A percentile compares a stretch with the other conserved stretches of the same genome.
Evolutionary conservation across 2,329 filamentous ascomycete species (phyloP).

Genomic region (Metarhizium rileyi): DNA sequence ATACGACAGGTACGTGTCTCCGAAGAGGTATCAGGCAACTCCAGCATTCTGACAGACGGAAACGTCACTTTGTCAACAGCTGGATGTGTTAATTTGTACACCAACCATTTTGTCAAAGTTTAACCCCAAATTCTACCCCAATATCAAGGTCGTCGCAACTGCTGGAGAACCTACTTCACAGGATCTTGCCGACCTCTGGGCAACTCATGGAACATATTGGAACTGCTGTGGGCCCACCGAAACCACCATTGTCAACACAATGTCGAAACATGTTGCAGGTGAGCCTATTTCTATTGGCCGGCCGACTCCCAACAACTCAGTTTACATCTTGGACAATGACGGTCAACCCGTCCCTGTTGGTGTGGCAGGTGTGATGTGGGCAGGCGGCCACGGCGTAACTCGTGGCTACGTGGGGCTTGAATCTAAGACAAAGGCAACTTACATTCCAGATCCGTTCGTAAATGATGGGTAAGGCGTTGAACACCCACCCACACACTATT

Average conservation of each 20-base stretch:
- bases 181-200: conserved; percentile 46
- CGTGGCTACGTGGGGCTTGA: conserved; percentile 45
- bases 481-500: background rate
- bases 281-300: conserved; percentile 40
- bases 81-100: conserved; percentile 45
- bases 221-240: conserved; percentile 53
- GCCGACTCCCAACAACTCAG: conserved; percentile 46
- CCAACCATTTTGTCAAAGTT: conserved; percentile 45
- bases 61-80: conserved; percentile 17
- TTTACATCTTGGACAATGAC: conserved; percentile 43
- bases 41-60: background rate
- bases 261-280: conserved; percentile 38
- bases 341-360: conserved; percentile 35
- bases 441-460: conserved; percentile 39
- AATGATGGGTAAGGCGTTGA: conserved; percentile 35
- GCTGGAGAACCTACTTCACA: conserved; percentile 44
- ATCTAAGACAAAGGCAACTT: conserved; percentile 38
- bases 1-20: conserved; percentile 30
- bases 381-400: conserved; percentile 44
- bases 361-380: conserved; percentile 44
- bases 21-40: background rate
- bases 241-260: conserved; percentile 50
- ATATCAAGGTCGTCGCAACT: conserved; percentile 42
- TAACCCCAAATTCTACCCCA: conserved; percentile 34
- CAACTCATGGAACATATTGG: conserved; percentile 36